Conservation (phyloP, 805 yeast species). For the Wickerhamiella alocasiicola region DNA sequence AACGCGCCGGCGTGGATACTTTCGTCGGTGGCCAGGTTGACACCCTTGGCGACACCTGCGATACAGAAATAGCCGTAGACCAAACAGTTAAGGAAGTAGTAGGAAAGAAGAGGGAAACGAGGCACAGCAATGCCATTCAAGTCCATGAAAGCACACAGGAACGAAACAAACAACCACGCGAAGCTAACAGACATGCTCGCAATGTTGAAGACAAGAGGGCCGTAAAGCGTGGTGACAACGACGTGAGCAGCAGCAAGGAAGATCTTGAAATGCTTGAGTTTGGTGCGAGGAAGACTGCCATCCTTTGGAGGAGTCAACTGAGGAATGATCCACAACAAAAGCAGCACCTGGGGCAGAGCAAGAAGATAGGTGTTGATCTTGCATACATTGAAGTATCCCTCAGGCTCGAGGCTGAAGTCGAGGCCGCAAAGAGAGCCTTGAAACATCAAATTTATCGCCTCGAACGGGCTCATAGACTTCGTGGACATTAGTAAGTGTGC, state of each 20-base stretch:
- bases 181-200: slow-evolving; percentile 14
- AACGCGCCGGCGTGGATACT: slow-evolving; percentile 9
- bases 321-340: slow-evolving; percentile 16
- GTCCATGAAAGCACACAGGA: slow-evolving; percentile 20
- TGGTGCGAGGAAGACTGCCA: slow-evolving; percentile 15
- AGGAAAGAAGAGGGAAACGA: slow-evolving; percentile 18
- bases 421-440: slow-evolving; percentile 32
- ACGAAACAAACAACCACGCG: slow-evolving; percentile 15
- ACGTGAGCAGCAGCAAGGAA: slow-evolving; percentile 15
- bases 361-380: slow-evolving; percentile 21
- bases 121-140: slow-evolving; percentile 21
- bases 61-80: slow-evolving; percentile 19
- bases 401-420: slow-evolving; percentile 15
- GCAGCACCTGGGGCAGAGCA: slow-evolving; percentile 15
- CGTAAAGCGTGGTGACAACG: slow-evolving; percentile 11
- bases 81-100: slow-evolving; percentile 20
- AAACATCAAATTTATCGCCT: too few species aligned
- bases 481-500: too few species aligned
- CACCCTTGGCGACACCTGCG: slow-evolving; percentile 14
- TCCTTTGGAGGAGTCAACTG: slow-evolving; percentile 13
- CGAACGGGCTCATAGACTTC: too few species aligned
- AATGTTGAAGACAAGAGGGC: slow-evolving; percentile 19
- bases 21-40: slow-evolving; percentile 7
- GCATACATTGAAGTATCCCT: slow-evolving; percentile 21
- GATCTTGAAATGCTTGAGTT: slow-evolving; percentile 17